Evolutionary conservation across 805 yeast species (phyloP), one percentile per base, ranked within the genome.

Genomic region (Vanderwaltozyma polyspora): DNA sequence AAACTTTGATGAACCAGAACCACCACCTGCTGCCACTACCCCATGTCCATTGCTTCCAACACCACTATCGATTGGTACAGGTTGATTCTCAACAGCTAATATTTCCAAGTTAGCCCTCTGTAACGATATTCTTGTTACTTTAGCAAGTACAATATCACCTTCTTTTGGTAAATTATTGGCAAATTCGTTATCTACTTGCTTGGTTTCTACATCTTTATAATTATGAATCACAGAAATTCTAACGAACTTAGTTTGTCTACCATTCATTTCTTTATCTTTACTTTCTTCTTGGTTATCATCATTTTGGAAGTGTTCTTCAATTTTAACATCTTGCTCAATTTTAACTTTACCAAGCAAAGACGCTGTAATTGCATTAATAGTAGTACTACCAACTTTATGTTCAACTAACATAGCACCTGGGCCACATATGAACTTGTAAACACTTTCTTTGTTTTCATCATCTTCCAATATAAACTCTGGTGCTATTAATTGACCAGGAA

Each of bases 401-500:
- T 66, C 60, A 16, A 71, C 62, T 3, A 73, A 42, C 22, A 70
- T 67, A 1, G 83, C 67, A 8, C 94, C 94, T 15, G 62, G 57
- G 5, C 94, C 93, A 2, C 84, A 59, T 4, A 63, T 51, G 46
- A 69, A 83, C 37, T 64, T 67, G 28, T 63, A 55, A 3, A 68
- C 51, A 7, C 43, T 29, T 12, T 52, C 52, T 7, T 46, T 48
- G 8, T 36, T 39, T n/a, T 59, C 59, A 5, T 46, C 42, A 12
- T 61, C 63, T 1, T 49, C 42, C 4, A 57, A 35, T 7, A 66
- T 65, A 45, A 62, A 66, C 6, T 67, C 60, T 1, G 91, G 87
- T 14, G 76, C 68, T 17, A 85, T 64, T 28, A 78, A 70, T 46
- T 85, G 94, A 0, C 95, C 95, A 1, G 95, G 95, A n/a, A 77